Evolutionary conservation across 352 stramenopile species (phyloP).

Genomic region (Pythium sp.): DNA sequence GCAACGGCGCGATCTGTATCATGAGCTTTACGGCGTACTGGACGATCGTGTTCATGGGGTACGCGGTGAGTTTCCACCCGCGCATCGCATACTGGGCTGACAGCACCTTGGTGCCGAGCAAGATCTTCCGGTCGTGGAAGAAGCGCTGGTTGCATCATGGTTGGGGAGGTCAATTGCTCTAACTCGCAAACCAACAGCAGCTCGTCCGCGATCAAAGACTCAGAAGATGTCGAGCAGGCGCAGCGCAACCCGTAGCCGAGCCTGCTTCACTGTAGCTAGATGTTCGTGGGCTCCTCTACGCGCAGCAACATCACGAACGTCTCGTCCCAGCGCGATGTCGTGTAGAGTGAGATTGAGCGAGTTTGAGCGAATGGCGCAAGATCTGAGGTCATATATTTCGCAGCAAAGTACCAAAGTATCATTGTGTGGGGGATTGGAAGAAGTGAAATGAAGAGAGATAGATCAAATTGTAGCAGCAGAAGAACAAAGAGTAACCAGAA

Average conservation of each 20-base stretch:
- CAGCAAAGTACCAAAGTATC: not conserved
- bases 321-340: conserved; percentile 11
- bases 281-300: conserved; percentile 20
- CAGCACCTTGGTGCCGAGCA: conserved; percentile 37
- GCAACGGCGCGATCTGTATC: conserved; percentile 74
- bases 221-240: conserved; percentile 41
- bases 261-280: conserved; percentile 42
- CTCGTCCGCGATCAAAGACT: conserved; percentile 6
- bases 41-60: conserved; percentile 80
- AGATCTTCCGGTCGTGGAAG: conserved; percentile 42
- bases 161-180: conserved; percentile 26
- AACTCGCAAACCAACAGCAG: conserved; percentile 21
- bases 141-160: not conserved
- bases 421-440: not conserved
- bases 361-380: not conserved
- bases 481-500: not conserved
- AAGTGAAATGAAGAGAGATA: not conserved
- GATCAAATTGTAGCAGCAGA: not conserved
- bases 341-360: not conserved
- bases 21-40: conserved; percentile 83
- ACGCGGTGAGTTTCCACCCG: conserved; percentile 68
- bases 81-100: conserved; percentile 41
- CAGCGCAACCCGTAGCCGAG: conserved; percentile 53
- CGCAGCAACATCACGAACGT: conserved; percentile 20
- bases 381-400: not conserved